A percentile compares a stretch with the other conserved stretches of the same genome.
phyloP scores from a whole-genome alignment of 2,329 filamentous ascomycete species.

The Cercospora canescens region DNA sequence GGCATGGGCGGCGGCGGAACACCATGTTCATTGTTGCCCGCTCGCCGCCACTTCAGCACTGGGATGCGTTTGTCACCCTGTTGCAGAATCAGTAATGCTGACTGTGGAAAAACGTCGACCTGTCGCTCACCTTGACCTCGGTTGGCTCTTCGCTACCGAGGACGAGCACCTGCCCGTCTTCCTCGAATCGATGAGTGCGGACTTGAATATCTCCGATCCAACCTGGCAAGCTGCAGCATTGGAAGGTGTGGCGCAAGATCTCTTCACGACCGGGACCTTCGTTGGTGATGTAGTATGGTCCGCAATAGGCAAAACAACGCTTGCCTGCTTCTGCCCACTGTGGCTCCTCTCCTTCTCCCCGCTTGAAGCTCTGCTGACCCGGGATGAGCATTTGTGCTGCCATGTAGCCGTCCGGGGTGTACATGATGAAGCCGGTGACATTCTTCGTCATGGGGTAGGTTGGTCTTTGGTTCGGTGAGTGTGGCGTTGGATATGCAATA shows the following conservation, averaged over 20 bases:
- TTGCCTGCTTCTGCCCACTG: conserved; percentile 43
- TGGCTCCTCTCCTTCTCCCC: conserved; percentile 39
- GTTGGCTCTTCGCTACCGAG: conserved; percentile 41
- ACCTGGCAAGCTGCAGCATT: conserved; percentile 41
- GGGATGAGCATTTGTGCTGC: conserved; percentile 41
- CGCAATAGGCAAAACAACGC: conserved; percentile 39
- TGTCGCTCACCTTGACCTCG: conserved; percentile 37
- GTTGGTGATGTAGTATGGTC: conserved; percentile 40
- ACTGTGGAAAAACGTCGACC: neutral
- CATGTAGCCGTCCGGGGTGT: conserved; percentile 43
- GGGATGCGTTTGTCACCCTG: conserved; percentile 40
- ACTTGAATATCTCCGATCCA: conserved; percentile 41
- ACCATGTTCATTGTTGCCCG: conserved; percentile 34
- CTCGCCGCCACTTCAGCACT: conserved; percentile 39
- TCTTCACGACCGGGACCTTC: conserved; percentile 38
- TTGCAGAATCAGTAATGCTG: neutral
- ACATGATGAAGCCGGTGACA: conserved; percentile 40
- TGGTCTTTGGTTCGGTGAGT: conserved; percentile 36
- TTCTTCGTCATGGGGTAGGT: conserved; percentile 41
- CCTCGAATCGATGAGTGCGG: conserved; percentile 39
- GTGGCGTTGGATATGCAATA: conserved; percentile 38
- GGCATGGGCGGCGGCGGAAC: conserved; percentile 38
- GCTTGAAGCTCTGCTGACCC: conserved; percentile 40
- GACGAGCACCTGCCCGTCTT: conserved; percentile 40
- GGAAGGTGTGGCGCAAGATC: conserved; percentile 38